phyloP scores from a whole-genome alignment of 306 rosid species.

The Hippophae rhamnoides region DNA sequence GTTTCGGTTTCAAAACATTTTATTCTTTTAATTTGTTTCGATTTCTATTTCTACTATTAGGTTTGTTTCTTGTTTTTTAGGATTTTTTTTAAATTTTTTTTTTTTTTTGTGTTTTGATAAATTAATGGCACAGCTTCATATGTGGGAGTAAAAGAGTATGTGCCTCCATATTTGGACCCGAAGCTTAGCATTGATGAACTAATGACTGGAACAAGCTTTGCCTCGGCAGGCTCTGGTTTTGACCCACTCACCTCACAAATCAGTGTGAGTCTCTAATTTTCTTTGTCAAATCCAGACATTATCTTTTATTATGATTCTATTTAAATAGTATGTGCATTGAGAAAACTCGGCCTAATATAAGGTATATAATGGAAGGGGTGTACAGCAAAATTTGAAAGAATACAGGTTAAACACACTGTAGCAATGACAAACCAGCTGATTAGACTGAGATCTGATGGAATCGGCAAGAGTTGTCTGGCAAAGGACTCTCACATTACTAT shows the following conservation, averaged over 20 bases:
- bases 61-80: background rate
- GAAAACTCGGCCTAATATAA: too few relatives aligned
- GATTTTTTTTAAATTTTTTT: background rate
- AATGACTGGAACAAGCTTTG: slow-evolving; percentile 62
- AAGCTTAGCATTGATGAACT: slow-evolving; percentile 34
- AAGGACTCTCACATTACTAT: too few relatives aligned
- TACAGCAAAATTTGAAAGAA: too few relatives aligned
- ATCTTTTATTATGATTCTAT: background rate
- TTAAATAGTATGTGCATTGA: background rate
- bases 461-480: too few relatives aligned
- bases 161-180: slow-evolving; percentile 69
- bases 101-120: too few relatives aligned
- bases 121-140: slow-evolving; percentile 37
- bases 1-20: too few relatives aligned
- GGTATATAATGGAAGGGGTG: too few relatives aligned
- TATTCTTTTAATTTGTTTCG: too few relatives aligned
- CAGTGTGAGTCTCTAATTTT: slow-evolving; percentile 20
- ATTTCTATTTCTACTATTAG: background rate
- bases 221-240: slow-evolving; percentile 67
- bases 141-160: slow-evolving; percentile 40
- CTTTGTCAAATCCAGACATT: background rate
- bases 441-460: too few relatives aligned
- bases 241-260: slow-evolving; percentile 56
- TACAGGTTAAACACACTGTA: too few relatives aligned
- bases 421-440: too few relatives aligned